phyloP scores from a whole-genome alignment of 441 rosid species.

The Dalechampia spathulata region DNA sequence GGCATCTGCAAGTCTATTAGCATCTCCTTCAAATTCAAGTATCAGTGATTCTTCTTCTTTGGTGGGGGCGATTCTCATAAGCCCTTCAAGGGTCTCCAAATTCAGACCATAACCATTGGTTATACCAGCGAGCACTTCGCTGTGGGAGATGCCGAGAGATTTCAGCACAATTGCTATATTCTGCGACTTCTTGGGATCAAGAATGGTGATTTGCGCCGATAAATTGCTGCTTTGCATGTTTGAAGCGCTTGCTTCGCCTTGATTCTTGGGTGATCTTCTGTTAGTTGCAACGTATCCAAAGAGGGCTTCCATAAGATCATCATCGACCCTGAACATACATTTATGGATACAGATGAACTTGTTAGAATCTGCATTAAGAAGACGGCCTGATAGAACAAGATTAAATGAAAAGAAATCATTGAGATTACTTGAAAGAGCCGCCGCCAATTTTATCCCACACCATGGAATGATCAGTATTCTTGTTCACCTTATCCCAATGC shows the following conservation, averaged over 20 bases:
- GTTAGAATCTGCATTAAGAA: neutral
- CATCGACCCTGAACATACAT: conserved; percentile 53
- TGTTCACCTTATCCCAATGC: conserved; percentile 91
- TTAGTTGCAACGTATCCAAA: conserved; percentile 78
- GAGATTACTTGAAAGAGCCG: conserved; percentile 74
- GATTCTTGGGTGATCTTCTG: conserved; percentile 36
- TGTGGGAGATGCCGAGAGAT: conserved; percentile 48
- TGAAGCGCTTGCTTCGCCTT: conserved; percentile 12
- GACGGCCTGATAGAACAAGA: neutral
- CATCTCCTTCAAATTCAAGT: conserved; percentile 50
- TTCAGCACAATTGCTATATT: conserved; percentile 76
- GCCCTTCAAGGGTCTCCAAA: conserved; percentile 69
- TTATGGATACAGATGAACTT: neutral
- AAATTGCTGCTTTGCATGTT: conserved; percentile 17
- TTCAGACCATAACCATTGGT: conserved; percentile 49
- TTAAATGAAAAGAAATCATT: neutral
- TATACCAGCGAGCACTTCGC: conserved; percentile 48
- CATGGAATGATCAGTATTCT: conserved; percentile 65
- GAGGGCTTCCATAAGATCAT: conserved; percentile 88
- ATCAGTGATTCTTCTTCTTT: conserved; percentile 57
- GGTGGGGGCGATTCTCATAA: conserved; percentile 61
- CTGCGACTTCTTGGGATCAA: conserved; percentile 72
- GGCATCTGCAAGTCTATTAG: conserved; percentile 53
- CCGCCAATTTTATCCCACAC: conserved; percentile 86
- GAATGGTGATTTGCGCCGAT: conserved; percentile 35